Percentiles rank a stretch among this genome's conserved stretches.
phyloP scores from a whole-genome alignment of 306 rosid species.

The Lupinus albus region DNA sequence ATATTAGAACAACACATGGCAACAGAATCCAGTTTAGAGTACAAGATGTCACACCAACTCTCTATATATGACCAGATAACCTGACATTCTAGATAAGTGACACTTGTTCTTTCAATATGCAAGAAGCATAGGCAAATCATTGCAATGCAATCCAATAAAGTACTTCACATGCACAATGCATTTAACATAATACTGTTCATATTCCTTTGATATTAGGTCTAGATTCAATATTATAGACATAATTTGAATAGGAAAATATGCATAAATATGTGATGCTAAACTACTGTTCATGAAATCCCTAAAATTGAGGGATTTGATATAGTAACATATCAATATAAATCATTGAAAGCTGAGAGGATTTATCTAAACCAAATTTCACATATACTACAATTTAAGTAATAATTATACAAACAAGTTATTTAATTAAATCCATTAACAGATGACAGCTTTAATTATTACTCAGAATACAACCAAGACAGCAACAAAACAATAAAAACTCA shows the following conservation, averaged over 20 bases:
- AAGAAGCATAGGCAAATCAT: constrained; percentile 2
- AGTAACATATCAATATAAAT: too few species aligned
- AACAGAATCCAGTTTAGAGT: neutral
- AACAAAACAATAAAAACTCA: constrained; percentile 6
- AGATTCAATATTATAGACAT: neutral
- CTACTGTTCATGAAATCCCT: neutral
- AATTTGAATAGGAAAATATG: too few species aligned
- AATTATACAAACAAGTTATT: neutral
- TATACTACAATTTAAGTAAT: neutral
- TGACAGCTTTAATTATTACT: neutral
- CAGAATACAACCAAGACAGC: constrained; percentile 21
- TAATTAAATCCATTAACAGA: neutral
- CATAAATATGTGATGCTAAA: neutral
- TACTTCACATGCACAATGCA: constrained; percentile 7
- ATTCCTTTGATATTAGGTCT: neutral
- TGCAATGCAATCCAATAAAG: neutral
- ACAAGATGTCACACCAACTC: constrained; percentile 9
- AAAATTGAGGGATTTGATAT: neutral
- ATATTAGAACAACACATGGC: constrained; percentile 23
- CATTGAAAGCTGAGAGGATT: neutral
- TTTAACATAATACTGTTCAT: neutral
- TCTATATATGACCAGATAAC: neutral
- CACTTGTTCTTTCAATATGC: neutral
- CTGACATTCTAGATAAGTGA: neutral
- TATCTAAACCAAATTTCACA: neutral